Evolutionary conservation across 2,329 filamentous ascomycete genomes (phyloP), one percentile per base, ranked within the genome.

Genomic region (Amphichorda felina): DNA sequence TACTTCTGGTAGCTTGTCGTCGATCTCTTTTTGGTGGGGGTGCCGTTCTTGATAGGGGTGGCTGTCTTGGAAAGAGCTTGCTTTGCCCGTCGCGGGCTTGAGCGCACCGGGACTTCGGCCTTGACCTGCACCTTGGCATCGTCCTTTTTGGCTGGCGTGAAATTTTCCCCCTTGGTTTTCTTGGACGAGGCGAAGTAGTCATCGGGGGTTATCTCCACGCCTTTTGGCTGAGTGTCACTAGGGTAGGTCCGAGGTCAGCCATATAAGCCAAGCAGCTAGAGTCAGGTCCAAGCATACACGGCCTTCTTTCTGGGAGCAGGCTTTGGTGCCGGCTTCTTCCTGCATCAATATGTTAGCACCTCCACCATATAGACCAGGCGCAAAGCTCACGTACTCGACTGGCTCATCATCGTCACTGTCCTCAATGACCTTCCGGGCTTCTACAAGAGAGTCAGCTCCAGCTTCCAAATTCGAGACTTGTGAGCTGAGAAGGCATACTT

Each of bases 331-430:
- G 68, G 54, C 48, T 77, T 81, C 54, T 76, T 78, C 8, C 44
- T n/a, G 24, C 27, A 34, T 16, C 2, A 35, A 5, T 30, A 8
- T 22, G 25, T 46, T 35, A 51, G 42, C 18, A 24, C 8, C 11
- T 8, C 9, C 22, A 15, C 6, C 8, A 27, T 14, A 24, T 11
- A 28, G n/a, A 10, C 11, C 19, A 27, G 16, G 19, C 4, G 11
- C 13, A 10, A 15, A 19, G 11, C 18, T 27, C 9, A 18, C 68
- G 43, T 63, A 76, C 71, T 66, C 56, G 39, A 67, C 61, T 24
- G 47, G 47, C 29, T 83, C 80, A 21, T 88, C 84, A 38, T 88
- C 83, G 30, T 83, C 80, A 43, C 84, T 89, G 42, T 94, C 86
- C 41, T 87, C 76, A 32, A 91, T 62, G 25, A 94, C 72, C 49